These are phyloP conservation scores for Ophiostoma sp. DNA, from an alignment of 2,329 filamentous ascomycete species.

Conservation along the genomic window DNA sequence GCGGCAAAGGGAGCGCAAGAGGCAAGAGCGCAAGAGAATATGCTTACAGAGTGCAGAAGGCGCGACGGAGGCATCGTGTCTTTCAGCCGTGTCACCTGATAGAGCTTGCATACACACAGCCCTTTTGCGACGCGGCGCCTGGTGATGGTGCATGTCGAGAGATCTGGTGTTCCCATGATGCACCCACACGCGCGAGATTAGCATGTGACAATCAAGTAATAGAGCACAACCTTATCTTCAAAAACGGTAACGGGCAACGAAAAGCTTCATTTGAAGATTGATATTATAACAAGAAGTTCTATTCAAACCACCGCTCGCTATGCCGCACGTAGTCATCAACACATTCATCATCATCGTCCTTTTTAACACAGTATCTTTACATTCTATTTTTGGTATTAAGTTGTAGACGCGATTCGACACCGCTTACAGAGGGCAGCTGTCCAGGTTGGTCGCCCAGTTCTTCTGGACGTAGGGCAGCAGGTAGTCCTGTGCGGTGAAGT, in stretches of 20 bases:
- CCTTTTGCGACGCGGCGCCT: background rate
- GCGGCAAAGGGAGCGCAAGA: background rate
- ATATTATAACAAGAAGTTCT: background rate
- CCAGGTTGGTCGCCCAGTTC: slow-evolving; percentile 33
- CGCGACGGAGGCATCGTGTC: background rate
- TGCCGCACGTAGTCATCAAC: too few species aligned
- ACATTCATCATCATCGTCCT: too few species aligned
- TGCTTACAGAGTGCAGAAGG: background rate
- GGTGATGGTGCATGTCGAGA: background rate
- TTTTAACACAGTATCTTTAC: too few species aligned
- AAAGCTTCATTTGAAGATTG: background rate
- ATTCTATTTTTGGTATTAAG: background rate
- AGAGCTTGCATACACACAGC: background rate
- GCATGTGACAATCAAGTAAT: background rate
- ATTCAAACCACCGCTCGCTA: too few species aligned
- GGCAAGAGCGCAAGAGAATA: background rate
- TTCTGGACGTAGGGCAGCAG: slow-evolving; percentile 38
- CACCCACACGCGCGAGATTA: background rate
- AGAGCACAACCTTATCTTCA: too few species aligned
- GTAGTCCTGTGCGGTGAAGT: slow-evolving; percentile 39
- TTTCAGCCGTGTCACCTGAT: background rate
- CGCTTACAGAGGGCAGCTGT: slow-evolving; percentile 16
- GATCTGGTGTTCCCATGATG: background rate
- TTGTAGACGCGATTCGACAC: background rate
- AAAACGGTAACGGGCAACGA: too few species aligned